Percentiles rank a stretch among this genome's conserved stretches.
phyloP scores from a whole-genome alignment of 306 rosid species.

The Ziziphus jujuba region DNA sequence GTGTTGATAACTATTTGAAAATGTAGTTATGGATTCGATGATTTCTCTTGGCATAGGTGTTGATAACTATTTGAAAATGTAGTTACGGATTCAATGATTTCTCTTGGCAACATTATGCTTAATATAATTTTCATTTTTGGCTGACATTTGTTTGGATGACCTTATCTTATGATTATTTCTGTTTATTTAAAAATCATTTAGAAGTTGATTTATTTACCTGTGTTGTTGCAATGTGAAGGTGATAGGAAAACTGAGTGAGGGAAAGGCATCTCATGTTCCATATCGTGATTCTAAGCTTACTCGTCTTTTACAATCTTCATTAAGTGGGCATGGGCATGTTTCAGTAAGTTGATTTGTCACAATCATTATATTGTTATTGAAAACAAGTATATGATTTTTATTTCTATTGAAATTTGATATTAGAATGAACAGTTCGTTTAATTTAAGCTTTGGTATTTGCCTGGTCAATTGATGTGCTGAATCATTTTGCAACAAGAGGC shows the following conservation, averaged over 20 bases:
- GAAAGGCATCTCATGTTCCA: conserved; percentile 99
- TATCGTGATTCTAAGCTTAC: conserved; percentile 99
- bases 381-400: not conserved
- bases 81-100: not conserved
- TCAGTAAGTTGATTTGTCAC: conserved; percentile 67
- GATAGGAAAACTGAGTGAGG: conserved; percentile 96
- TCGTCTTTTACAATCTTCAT: conserved; percentile 93
- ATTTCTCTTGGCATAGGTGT: not conserved
- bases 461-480: not conserved
- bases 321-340: conserved; percentile 95
- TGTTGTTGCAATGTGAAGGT: conserved; percentile 73
- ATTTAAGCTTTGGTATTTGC: not conserved
- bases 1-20: not conserved
- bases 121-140: conserved; percentile 2
- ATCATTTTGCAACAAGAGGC: conserved; percentile 12
- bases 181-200: not conserved
- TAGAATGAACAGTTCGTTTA: not conserved
- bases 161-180: not conserved
- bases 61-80: not conserved
- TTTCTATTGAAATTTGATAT: not conserved
- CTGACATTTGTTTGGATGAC: not conserved
- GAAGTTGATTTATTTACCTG: conserved; percentile 20
- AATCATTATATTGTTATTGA: conserved; percentile 11
- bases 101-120: not conserved
- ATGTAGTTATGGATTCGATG: not conserved